Evolutionary conservation across 345 rosid species (phyloP).

Genomic region (Lepidium africanum): DNA sequence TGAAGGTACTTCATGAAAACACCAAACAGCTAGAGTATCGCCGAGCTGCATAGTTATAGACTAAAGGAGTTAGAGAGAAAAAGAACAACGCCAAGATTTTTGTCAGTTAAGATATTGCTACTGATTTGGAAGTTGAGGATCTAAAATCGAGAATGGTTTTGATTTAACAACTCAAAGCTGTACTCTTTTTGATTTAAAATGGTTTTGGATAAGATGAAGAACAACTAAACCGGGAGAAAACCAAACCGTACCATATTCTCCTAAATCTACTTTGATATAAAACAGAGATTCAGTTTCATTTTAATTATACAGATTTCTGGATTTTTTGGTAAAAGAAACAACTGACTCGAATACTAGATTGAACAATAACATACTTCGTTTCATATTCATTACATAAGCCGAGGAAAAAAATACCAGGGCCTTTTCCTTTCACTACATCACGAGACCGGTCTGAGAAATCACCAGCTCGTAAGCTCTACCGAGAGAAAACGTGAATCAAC

Average conservation of each 20-base stretch:
- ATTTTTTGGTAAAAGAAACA: not conserved
- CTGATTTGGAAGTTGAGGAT: too few relatives aligned
- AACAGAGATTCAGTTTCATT: not conserved
- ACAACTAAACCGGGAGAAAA: not conserved
- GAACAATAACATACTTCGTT: not conserved
- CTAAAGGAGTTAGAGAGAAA: not conserved
- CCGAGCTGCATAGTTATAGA: conserved; percentile 49
- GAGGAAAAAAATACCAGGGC: not conserved
- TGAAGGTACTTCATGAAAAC: conserved; percentile 66
- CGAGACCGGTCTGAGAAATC: conserved; percentile 10
- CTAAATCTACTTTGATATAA: too few relatives aligned
- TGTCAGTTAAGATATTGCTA: not conserved
- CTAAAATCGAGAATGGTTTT: too few relatives aligned
- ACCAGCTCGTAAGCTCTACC: not conserved
- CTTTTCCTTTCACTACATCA: not conserved
- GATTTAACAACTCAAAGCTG: not conserved
- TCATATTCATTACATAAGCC: conserved; percentile 4
- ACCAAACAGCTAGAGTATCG: conserved; percentile 74
- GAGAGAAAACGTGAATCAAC: not conserved
- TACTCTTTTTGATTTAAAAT: not conserved
- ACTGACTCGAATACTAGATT: not conserved
- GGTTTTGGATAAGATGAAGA: not conserved
- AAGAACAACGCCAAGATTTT: not conserved
- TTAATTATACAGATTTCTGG: too few relatives aligned
- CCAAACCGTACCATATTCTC: not conserved